A percentile compares a stretch with the other conserved stretches of the same genome.
Conservation (phyloP, 331 rosid genomes). For the Saraca asoca region DNA sequence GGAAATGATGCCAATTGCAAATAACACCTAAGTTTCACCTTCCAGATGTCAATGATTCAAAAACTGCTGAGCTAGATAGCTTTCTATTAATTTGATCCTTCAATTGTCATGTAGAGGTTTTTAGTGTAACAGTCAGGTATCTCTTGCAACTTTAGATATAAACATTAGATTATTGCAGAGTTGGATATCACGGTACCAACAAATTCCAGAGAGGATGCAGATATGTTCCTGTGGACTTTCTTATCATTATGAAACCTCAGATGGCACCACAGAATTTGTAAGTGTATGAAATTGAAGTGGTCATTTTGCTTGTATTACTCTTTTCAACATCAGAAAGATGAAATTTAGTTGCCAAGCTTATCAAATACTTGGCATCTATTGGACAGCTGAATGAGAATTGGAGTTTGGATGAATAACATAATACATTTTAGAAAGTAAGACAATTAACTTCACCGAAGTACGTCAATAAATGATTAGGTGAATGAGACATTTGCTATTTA, state of each 20-base stretch:
- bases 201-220: slow-evolving; percentile 9
- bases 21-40: slow-evolving; percentile 1
- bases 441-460: slow-evolving; percentile 20
- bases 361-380: background rate
- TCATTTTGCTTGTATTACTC: slow-evolving; percentile 6
- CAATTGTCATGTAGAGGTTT: slow-evolving; percentile 27
- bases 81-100: slow-evolving; percentile 27
- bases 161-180: slow-evolving; percentile 14
- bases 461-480: background rate
- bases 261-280: slow-evolving; percentile 15
- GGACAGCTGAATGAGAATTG: background rate
- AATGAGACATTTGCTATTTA: background rate
- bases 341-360: background rate
- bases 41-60: slow-evolving; percentile 23
- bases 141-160: slow-evolving; percentile 25
- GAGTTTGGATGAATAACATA: background rate
- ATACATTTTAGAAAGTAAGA: background rate
- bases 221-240: slow-evolving; percentile 5
- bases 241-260: background rate
- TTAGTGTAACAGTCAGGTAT: slow-evolving; percentile 20
- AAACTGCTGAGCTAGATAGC: background rate
- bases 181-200: background rate
- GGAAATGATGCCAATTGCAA: slow-evolving; percentile 17
- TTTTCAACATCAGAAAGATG: background rate
- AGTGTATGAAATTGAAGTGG: background rate